Evolutionary conservation across 2,329 filamentous ascomycete species (phyloP), one percentile per base, ranked within the genome.

Genomic region (Madurella mycetomatis): DNA sequence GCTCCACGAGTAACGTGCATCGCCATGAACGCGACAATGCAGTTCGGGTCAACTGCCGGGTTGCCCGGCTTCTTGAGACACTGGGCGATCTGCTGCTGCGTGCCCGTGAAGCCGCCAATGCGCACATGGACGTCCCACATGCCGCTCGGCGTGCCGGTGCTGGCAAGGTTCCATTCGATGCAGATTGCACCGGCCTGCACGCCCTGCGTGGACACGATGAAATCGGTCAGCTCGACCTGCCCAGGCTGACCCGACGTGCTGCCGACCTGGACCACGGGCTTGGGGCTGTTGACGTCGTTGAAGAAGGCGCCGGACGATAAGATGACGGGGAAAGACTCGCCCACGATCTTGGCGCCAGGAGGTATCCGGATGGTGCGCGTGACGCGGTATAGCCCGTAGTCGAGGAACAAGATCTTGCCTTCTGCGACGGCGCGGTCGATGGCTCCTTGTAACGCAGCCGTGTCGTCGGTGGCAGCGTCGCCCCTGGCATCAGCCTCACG

Each of bases 61-160:
- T 55, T 64, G 11, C 62, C 62, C 5, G 75, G 64, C 52, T 70
- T 63, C 72, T 88, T 89, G 56, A 77, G 69, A 66, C 88, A 92
- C 56, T 81, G 81, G 57, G 81, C 77, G 41, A 83, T 79, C 68
- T 87, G 83, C 47, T 90, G 77, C 52, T 85, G 72, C 15, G 85
- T 87, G 47, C 87, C 87, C 9, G 80, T 78, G 54, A 81, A 84
- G 15, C 88, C 88, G 60, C 86, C 87, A 49, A 92, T 80, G 64
- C 88, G 82, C 64, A 86, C 82, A 71, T 92, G 88, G 16, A 86
- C 82, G 64, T 91, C 88, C 87, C 87, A 92, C 68, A 86, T 76
- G 9, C 80, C 82, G 17, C 71, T 72, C 3, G 77, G 76, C 37
- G 64, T 65, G 12, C 61, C 65, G 8, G 17, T 17, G 18, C 72